phyloP scores from a whole-genome alignment of 306 rosid species.

The Ceratonia siliqua region DNA sequence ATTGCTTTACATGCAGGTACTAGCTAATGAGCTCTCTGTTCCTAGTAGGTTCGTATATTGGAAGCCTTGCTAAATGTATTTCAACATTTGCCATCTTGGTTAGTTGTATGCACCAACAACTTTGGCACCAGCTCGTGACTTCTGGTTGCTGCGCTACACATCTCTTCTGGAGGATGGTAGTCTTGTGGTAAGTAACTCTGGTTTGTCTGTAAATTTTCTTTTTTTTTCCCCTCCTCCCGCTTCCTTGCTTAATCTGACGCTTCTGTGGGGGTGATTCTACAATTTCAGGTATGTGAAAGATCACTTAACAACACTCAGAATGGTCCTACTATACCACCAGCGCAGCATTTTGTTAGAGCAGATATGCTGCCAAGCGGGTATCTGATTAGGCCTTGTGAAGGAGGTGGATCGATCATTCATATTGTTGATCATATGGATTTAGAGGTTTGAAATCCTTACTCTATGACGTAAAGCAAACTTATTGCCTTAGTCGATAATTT shows the following conservation, averaged over 20 bases:
- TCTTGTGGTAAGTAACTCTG: slow-evolving; percentile 74
- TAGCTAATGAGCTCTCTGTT: neutral
- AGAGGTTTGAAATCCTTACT: slow-evolving; percentile 55
- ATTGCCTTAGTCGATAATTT: slow-evolving; percentile 27
- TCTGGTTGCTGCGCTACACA: slow-evolving; percentile 98
- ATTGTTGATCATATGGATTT: slow-evolving; percentile 92
- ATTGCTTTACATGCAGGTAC: slow-evolving; percentile 96
- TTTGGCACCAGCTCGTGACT: slow-evolving; percentile 96
- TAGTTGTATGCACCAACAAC: slow-evolving; percentile 97
- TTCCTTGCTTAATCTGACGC: neutral
- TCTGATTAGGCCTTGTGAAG: slow-evolving; percentile 95
- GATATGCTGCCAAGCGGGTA: slow-evolving; percentile 92
- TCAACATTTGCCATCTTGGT: slow-evolving; percentile 29
- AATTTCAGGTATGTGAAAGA: slow-evolving; percentile 87
- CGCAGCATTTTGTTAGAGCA: slow-evolving; percentile 91
- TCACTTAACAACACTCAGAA: slow-evolving; percentile 97
- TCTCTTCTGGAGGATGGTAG: slow-evolving; percentile 95
- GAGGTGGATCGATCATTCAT: slow-evolving; percentile 94
- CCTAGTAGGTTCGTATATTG: neutral
- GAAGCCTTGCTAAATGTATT: slow-evolving; percentile 14
- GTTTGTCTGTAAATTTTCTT: neutral
- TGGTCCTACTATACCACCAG: slow-evolving; percentile 92
- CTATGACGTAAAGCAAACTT: neutral
- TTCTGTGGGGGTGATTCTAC: slow-evolving; percentile 16
- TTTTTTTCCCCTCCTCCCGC: neutral